Percentiles rank a stretch among this genome's conserved stretches.
phyloP scores from a whole-genome alignment of 148 eudicot species.

The Vaccinium vitisidaea region DNA sequence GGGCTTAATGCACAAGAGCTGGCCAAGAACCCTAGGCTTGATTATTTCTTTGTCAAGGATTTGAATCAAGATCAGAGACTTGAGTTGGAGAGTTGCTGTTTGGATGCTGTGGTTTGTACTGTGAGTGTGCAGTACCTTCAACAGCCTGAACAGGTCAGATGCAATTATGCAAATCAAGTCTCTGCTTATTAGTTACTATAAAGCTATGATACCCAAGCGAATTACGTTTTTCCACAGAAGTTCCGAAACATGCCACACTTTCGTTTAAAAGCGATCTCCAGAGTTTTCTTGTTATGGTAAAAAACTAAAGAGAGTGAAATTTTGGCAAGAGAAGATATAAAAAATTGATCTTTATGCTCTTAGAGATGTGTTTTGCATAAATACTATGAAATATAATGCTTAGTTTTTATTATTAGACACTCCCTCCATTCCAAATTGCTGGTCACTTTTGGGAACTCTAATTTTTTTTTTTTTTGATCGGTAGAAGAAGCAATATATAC shows the following conservation, averaged over 20 bases:
- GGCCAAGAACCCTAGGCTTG: conserved; percentile 48
- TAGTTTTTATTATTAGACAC: neutral
- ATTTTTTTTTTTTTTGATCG: too few species aligned
- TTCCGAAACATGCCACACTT: neutral
- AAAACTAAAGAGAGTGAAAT: too few species aligned
- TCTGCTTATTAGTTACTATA: neutral
- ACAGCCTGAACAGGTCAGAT: conserved; percentile 61
- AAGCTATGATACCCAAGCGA: neutral
- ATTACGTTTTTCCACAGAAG: neutral
- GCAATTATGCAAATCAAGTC: too few species aligned
- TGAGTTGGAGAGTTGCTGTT: conserved; percentile 41
- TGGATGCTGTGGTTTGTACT: conserved; percentile 66
- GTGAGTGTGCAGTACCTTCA: conserved; percentile 80
- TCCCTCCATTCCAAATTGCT: too few species aligned
- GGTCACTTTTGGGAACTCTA: too few species aligned
- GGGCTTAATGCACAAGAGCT: conserved; percentile 78
- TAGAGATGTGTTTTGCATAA: neutral
- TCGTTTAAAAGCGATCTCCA: neutral
- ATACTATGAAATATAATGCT: neutral
- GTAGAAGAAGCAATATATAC: too few species aligned
- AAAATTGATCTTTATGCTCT: neutral
- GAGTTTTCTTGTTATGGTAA: too few species aligned
- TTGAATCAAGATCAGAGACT: conserved; percentile 51
- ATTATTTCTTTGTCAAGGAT: conserved; percentile 71
- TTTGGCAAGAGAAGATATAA: neutral